phyloP scores from a whole-genome alignment of 495 filamentous ascomycete genomes.

The Tuber melanosporum region DNA sequence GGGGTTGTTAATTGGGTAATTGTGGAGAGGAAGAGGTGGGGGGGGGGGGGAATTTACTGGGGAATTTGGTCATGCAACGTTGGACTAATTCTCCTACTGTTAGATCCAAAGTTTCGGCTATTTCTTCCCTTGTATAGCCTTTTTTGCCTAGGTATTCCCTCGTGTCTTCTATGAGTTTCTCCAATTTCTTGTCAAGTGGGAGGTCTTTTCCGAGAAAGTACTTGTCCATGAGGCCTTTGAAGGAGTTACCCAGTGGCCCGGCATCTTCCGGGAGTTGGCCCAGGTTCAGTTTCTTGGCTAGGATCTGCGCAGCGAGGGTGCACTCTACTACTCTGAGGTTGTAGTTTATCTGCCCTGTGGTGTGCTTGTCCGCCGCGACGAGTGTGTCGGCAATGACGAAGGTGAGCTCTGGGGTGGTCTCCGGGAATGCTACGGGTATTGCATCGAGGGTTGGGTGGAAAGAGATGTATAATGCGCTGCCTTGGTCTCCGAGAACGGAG shows the following conservation, averaged over 20 bases:
- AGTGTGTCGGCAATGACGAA: slow-evolving; percentile 95
- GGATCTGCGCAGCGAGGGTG: slow-evolving; percentile 74
- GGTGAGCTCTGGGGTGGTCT: slow-evolving; percentile 70
- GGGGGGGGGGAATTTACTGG: slow-evolving; percentile 37
- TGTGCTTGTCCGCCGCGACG: slow-evolving; percentile 87
- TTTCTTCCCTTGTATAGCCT: slow-evolving; percentile 84
- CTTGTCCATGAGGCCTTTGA: slow-evolving; percentile 77
- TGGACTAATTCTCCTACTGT: slow-evolving; percentile 62
- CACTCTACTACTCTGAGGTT: slow-evolving; percentile 96
- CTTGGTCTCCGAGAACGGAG: slow-evolving; percentile 80
- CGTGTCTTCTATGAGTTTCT: slow-evolving; percentile 59
- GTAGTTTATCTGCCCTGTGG: slow-evolving; percentile 86
- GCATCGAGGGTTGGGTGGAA: slow-evolving; percentile 76
- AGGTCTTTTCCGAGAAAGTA: slow-evolving; percentile 61
- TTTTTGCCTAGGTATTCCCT: slow-evolving; percentile 61
- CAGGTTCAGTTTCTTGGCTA: slow-evolving; percentile 56
- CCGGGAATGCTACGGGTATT: slow-evolving; percentile 74
- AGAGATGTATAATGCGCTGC: slow-evolving; percentile 80
- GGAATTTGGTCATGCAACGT: slow-evolving; percentile 74
- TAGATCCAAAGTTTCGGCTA: slow-evolving; percentile 65
- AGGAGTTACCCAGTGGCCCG: slow-evolving; percentile 72
- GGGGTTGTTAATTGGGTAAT: neutral
- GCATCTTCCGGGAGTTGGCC: slow-evolving; percentile 66
- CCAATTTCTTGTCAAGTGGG: slow-evolving; percentile 48
- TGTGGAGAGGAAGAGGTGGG: neutral